Conservation (phyloP, 2,329 filamentous ascomycete species). For the Neobulgaria alba region DNA sequence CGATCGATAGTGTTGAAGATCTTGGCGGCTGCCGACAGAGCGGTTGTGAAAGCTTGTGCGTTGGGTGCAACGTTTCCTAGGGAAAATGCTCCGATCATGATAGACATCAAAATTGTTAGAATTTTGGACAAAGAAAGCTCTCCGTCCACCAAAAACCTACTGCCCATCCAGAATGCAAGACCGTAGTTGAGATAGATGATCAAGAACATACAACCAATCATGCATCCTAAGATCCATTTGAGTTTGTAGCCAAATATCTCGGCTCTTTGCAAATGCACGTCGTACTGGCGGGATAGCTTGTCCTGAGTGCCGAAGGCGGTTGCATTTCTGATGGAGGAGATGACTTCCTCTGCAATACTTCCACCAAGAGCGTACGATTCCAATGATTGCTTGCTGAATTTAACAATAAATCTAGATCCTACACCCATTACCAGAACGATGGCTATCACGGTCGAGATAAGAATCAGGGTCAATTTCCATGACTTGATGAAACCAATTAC, state of each 20-base stretch:
- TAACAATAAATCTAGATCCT: constrained; percentile 67
- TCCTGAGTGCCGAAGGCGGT: constrained; percentile 91
- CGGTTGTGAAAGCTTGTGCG: constrained; percentile 75
- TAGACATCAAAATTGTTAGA: constrained; percentile 77
- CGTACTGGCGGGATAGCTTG: constrained; percentile 81
- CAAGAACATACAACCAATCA: constrained; percentile 78
- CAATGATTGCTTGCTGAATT: constrained; percentile 70
- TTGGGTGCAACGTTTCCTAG: constrained; percentile 84
- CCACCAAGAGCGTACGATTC: constrained; percentile 77
- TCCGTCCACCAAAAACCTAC: constrained; percentile 59
- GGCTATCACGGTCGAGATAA: constrained; percentile 72
- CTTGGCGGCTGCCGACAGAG: constrained; percentile 76
- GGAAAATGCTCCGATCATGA: constrained; percentile 89
- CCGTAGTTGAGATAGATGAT: constrained; percentile 83
- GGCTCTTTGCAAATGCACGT: constrained; percentile 62
- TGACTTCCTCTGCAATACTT: constrained; percentile 84
- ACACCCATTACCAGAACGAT: constrained; percentile 69
- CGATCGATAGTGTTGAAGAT: constrained; percentile 94
- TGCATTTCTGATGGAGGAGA: constrained; percentile 87
- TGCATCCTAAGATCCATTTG: constrained; percentile 63
- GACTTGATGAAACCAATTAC: constrained; percentile 84
- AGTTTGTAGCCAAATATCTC: constrained; percentile 69
- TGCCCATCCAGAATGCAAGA: constrained; percentile 83
- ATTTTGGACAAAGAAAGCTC: constrained; percentile 61
- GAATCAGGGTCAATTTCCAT: constrained; percentile 88